Conservation (phyloP, 2,329 filamentous ascomycete genomes). For the Fusarium sp. region DNA sequence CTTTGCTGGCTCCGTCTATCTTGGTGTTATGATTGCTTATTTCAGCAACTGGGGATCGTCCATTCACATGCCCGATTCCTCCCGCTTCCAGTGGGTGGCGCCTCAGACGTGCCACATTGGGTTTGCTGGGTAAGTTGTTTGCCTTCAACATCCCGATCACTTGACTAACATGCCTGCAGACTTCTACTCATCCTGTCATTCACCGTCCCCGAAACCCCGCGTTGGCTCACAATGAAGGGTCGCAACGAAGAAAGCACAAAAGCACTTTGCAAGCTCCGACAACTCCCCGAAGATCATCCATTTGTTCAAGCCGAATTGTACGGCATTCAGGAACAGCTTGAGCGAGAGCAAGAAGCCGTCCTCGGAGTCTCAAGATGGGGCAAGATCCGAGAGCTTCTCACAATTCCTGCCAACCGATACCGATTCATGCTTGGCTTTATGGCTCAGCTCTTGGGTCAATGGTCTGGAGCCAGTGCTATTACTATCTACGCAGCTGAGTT, state of each 20-base stretch:
- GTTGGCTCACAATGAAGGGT: conserved; percentile 25
- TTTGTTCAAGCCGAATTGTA: conserved; percentile 13
- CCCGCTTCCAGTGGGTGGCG: conserved; percentile 16
- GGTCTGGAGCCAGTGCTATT: conserved; percentile 17
- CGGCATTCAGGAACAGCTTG: conserved; percentile 9
- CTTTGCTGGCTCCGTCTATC: conserved; percentile 44
- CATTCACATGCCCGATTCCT: conserved; percentile 53
- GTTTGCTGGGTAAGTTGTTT: not conserved
- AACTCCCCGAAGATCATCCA: conserved; percentile 13
- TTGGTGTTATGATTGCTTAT: conserved; percentile 60
- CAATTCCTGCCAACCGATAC: conserved; percentile 18
- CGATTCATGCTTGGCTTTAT: conserved; percentile 22
- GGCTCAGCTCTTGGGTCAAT: conserved; percentile 17
- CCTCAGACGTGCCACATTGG: conserved; percentile 23
- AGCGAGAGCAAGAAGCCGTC: conserved; percentile 16
- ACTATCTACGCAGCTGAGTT: conserved; percentile 19
- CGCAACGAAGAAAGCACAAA: conserved; percentile 4
- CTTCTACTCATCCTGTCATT: conserved; percentile 7
- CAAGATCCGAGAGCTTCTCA: conserved; percentile 12
- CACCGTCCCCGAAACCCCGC: conserved; percentile 22
- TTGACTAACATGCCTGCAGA: not conserved
- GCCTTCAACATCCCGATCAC: fast-evolving
- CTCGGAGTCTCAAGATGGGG: conserved; percentile 23
- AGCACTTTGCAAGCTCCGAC: conserved; percentile 10
- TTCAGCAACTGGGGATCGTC: conserved; percentile 70